Base-by-base conservation (phyloP, 2,329 filamentous ascomycete species). In the Chrysoporthe austroafricana region DNA sequence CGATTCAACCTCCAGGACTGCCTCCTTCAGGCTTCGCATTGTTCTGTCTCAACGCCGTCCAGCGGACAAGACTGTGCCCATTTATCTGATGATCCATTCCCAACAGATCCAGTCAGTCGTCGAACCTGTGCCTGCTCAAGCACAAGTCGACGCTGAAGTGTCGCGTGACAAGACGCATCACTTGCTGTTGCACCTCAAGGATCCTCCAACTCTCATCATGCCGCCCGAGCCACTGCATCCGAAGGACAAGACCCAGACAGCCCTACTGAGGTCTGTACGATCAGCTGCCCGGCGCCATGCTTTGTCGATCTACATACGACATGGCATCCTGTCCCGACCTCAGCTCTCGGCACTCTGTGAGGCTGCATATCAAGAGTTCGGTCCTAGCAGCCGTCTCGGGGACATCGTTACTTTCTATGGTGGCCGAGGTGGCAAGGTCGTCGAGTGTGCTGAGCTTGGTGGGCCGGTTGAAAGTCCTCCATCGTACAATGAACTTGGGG, bases 161-260 rank as follows among this genome's bases (percentile, higher is more conserved):
- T 39, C 39, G 34, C 32, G 5, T 21, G 36, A 43, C 26, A 36
- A 36, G 18, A 26, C 52, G 9, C 48, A 26, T 5, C 13, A 21
- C 54, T 34, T 64, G 62, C 16, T 42, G 4, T 58, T 64, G 26
- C 42, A 34, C 14, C 21, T 64, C 7, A n/a, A 50, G 18, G 34
- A 21, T 9, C 42, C 42, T 44, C 39, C 52, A 16, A 21, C 42
- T 16, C 32, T 64, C 14, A 34, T 64, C 14, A 44, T 34, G 43
- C 62, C 52, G 18, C 39, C 18, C 11, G 36, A 57, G 8, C 64
- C 64, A 36, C 43, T 69, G 8, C 64, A 61, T 21, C 64, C 59
- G 2, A 64, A 66, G 26, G 63, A 69, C 21, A 69, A 64, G 32
- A 34, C 62, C 39, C 64, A 69, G 61, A 57, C 46, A 36, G 59